Conservation (phyloP, 31 red algal genomes). For the Porphyra umbilicalis region DNA sequence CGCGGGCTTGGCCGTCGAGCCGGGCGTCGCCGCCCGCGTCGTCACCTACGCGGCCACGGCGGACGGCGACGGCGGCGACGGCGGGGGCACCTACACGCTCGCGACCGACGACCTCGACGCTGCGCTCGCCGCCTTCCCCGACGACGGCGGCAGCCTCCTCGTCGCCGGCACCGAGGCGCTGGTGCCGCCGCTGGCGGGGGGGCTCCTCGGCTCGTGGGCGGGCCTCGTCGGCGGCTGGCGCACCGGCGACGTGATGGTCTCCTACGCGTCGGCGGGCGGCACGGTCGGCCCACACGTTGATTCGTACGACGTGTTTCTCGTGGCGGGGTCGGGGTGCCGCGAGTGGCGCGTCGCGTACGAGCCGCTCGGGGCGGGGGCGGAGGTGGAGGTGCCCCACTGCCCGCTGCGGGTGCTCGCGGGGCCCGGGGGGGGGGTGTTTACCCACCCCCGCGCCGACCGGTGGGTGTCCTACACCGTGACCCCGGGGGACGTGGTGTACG, state of each 20-base stretch:
- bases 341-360: constrained; percentile 46
- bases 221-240: constrained; percentile 68
- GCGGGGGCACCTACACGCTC: not conserved
- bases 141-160: not conserved
- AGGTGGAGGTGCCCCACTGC: constrained; percentile 15
- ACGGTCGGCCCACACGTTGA: constrained; percentile 90
- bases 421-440: not conserved
- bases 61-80: not conserved
- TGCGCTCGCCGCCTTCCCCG: not conserved
- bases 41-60: constrained; percentile 16
- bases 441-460: not conserved
- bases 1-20: constrained; percentile 52
- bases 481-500: constrained; percentile 86
- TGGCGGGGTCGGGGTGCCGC: constrained; percentile 50
- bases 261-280: constrained; percentile 56
- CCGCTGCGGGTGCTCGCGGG: not conserved
- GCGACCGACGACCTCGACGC: not conserved
- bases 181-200: constrained; percentile 2
- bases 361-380: constrained; percentile 30
- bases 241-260: constrained; percentile 74
- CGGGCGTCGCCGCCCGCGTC: constrained; percentile 38
- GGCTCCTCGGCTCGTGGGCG: constrained; percentile 24
- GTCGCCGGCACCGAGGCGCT: constrained; percentile 3
- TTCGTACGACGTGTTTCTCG: constrained; percentile 91
- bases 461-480: not conserved